Conservation (phyloP, 108 stramenopile genomes). For the Pseudonitzschia pungens region DNA sequence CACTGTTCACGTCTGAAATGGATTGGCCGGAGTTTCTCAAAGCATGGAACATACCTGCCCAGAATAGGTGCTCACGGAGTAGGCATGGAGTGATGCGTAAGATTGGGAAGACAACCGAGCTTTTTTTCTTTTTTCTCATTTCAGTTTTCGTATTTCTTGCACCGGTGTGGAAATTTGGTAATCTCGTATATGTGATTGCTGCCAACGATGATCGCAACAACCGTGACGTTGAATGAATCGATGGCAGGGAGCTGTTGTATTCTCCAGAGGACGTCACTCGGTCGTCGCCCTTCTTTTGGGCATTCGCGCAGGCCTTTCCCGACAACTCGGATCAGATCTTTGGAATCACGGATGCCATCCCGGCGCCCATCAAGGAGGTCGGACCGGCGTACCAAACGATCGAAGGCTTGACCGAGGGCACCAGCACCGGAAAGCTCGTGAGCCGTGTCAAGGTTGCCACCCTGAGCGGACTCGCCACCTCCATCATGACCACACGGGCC, state of each 20-base stretch:
- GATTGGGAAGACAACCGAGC: background rate
- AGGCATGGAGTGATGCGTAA: too few species aligned
- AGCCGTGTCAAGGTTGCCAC: slow-evolving; percentile 84
- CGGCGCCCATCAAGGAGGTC: slow-evolving; percentile 78
- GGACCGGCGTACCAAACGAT: slow-evolving; percentile 83
- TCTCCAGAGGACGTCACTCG: slow-evolving; percentile 78
- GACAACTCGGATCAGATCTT: slow-evolving; percentile 82
- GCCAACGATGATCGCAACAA: background rate
- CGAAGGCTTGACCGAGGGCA: slow-evolving; percentile 40
- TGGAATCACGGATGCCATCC: slow-evolving; percentile 78
- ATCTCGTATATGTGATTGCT: background rate
- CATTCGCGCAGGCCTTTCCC: slow-evolving; percentile 76
- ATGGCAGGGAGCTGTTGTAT: slow-evolving; percentile 67
- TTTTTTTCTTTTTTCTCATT: background rate
- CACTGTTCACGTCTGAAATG: too few species aligned
- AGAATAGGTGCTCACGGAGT: too few species aligned
- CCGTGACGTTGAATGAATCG: background rate
- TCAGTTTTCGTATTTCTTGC: background rate
- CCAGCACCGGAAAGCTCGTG: slow-evolving; percentile 48
- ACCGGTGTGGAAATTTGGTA: too few species aligned
- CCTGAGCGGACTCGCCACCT: slow-evolving; percentile 76
- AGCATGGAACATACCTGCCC: too few species aligned
- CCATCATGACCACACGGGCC: slow-evolving; percentile 82
- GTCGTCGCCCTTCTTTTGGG: slow-evolving; percentile 88
- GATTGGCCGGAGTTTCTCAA: too few species aligned